Evolutionary conservation across 2,329 filamentous ascomycete species (phyloP).

Genomic region (Cryphonectria nitschkei): DNA sequence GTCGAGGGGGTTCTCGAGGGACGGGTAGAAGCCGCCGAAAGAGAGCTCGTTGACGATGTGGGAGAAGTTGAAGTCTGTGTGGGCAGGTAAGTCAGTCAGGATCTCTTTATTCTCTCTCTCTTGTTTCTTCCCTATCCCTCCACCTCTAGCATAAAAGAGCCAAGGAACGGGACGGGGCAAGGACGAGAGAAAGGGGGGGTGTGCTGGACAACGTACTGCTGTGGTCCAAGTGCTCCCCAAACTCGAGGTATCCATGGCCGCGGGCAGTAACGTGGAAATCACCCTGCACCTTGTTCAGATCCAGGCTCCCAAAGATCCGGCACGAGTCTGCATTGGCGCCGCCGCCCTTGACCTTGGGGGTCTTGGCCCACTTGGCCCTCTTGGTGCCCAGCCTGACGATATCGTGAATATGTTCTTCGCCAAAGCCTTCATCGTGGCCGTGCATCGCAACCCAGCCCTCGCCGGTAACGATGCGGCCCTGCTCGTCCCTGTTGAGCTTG

Average conservation of each 20-base stretch:
- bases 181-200: not conserved
- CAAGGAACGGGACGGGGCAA: not conserved
- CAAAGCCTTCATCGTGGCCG: conserved; percentile 67
- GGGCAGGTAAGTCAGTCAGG: not conserved
- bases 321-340: conserved; percentile 68
- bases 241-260: conserved; percentile 90
- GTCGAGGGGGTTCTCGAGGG: conserved; percentile 91
- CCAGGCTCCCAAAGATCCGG: conserved; percentile 84
- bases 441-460: conserved; percentile 57
- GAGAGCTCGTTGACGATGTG: conserved; percentile 96
- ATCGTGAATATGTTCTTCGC: conserved; percentile 87
- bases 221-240: conserved; percentile 81
- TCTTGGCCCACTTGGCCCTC: conserved; percentile 73
- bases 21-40: conserved; percentile 96
- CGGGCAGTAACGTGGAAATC: conserved; percentile 97
- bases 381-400: conserved; percentile 73
- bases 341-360: conserved; percentile 64
- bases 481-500: conserved; percentile 57
- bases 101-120: not conserved
- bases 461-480: conserved; percentile 60
- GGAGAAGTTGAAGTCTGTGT: conserved; percentile 92
- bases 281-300: conserved; percentile 95
- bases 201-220: conserved; percentile 56
- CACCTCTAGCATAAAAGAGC: not conserved
- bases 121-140: not conserved